A percentile compares a stretch with the other conserved stretches of the same genome.
Conservation (phyloP, 768 basidiomycete species). For the Lactarius psammicola region DNA sequence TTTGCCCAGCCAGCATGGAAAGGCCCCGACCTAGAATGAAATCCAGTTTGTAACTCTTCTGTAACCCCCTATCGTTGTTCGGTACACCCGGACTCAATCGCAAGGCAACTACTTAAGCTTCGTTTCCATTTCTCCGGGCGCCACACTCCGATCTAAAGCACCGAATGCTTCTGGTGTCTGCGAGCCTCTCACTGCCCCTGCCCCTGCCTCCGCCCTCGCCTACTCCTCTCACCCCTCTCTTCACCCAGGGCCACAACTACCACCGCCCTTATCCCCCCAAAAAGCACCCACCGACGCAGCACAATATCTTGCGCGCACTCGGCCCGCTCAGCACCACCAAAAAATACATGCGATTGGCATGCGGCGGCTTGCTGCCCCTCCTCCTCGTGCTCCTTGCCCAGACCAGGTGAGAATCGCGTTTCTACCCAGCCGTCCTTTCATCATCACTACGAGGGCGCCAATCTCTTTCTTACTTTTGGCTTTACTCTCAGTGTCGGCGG, state of each 20-base stretch:
- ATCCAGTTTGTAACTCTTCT: not conserved
- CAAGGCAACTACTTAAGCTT: not conserved
- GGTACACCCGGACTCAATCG: slow-evolving; percentile 6
- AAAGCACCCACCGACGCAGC: not conserved
- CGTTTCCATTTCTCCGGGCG: not conserved
- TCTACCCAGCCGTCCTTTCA: not conserved
- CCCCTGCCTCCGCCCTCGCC: not conserved
- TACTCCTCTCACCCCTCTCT: not conserved
- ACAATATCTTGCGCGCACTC: not conserved
- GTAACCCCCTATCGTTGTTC: not conserved
- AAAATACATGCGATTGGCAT: slow-evolving; percentile 17
- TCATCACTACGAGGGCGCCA: not conserved
- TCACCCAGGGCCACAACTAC: not conserved
- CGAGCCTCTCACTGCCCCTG: not conserved
- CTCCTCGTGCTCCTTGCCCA: slow-evolving; percentile 6
- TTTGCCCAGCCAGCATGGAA: not conserved
- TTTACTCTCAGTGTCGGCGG: not conserved
- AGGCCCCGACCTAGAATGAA: not conserved
- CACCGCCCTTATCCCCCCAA: not conserved
- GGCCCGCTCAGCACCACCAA: not conserved
- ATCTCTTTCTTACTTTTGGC: not conserved
- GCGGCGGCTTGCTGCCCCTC: slow-evolving; percentile 1
- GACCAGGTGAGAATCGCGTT: slow-evolving; percentile 5
- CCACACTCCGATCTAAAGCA: not conserved
- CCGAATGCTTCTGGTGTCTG: not conserved